Percentiles rank a stretch among this genome's conserved stretches.
Evolutionary conservation across 1,284 basidiomycete genomes (phyloP).

Genomic region (Leccinum insolens): DNA sequence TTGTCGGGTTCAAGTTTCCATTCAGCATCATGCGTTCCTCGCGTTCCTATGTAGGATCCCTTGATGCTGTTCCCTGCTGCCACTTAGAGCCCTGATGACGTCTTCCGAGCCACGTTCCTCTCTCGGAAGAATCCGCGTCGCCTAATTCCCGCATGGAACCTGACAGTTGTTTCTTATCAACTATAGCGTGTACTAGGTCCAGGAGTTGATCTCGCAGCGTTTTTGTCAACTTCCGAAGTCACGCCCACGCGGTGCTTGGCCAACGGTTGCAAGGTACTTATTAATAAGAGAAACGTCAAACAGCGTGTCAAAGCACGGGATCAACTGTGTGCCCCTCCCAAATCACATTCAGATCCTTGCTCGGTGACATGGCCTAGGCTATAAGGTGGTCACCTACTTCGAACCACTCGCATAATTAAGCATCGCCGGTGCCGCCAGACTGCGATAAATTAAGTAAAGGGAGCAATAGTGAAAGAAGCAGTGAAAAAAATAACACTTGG

Average conservation of each 20-base stretch:
- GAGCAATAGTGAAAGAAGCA: neutral
- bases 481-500: too few relatives aligned
- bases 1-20: constrained; percentile 66
- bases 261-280: neutral
- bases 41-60: neutral
- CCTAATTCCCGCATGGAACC: constrained; percentile 75
- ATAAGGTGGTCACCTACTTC: neutral
- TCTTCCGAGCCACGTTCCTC: constrained; percentile 60
- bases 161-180: constrained; percentile 19
- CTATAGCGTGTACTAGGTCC: neutral
- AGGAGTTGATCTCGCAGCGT: neutral
- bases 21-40: constrained; percentile 49
- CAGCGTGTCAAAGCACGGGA: neutral
- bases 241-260: neutral
- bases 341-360: neutral
- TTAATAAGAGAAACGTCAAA: neutral
- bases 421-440: neutral
- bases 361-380: neutral
- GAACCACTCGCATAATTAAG: neutral
- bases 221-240: neutral
- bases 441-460: neutral
- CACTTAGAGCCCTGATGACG: constrained; percentile 71
- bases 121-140: constrained; percentile 74
- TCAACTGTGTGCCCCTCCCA: neutral
- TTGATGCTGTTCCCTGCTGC: constrained; percentile 42